These are phyloP conservation scores for Xylaria sp. DNA, from an alignment of 2,329 filamentous ascomycete genomes.

Conservation along the genomic window DNA sequence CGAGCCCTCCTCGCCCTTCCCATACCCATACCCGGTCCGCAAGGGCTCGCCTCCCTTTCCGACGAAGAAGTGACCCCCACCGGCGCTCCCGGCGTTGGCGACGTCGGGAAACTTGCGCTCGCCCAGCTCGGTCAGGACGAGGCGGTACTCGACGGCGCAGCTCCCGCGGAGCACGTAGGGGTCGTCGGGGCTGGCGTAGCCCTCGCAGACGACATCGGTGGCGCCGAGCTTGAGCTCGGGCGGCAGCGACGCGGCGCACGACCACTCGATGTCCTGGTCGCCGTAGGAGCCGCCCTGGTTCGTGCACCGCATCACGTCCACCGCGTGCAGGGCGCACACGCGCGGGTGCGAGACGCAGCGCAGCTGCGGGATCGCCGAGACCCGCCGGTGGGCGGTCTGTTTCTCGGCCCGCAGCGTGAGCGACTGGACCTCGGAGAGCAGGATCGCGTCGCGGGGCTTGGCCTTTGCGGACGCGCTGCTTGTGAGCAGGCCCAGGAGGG, in stretches of 20 bases:
- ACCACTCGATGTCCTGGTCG: slow-evolving; percentile 87
- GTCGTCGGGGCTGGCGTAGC: slow-evolving; percentile 80
- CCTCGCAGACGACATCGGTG: slow-evolving; percentile 93
- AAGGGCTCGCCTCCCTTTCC: slow-evolving; percentile 41
- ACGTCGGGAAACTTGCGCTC: slow-evolving; percentile 74
- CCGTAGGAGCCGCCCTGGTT: slow-evolving; percentile 86
- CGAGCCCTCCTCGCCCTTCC: slow-evolving; percentile 32
- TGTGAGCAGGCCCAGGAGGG: slow-evolving; percentile 36
- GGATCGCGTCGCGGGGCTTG: slow-evolving; percentile 63
- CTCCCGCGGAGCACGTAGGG: slow-evolving; percentile 89
- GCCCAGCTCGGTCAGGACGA: slow-evolving; percentile 81
- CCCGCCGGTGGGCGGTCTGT: slow-evolving; percentile 79
- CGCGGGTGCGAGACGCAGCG: slow-evolving; percentile 75
- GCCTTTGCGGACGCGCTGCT: slow-evolving; percentile 38
- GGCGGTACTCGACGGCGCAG: slow-evolving; percentile 89
- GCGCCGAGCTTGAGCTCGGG: slow-evolving; percentile 75
- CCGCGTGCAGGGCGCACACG: slow-evolving; percentile 73
- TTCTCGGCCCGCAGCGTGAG: slow-evolving; percentile 77
- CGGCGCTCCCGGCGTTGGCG: slow-evolving; percentile 51
- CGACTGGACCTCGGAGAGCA: slow-evolving; percentile 72
- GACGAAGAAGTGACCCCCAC: slow-evolving; percentile 50
- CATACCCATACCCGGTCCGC: background rate
- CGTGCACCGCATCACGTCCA: slow-evolving; percentile 88
- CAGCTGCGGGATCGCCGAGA: slow-evolving; percentile 80
- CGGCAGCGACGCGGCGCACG: slow-evolving; percentile 74